Conservation (phyloP, 1,139 yeast species). For the Neolecta irregularis region DNA sequence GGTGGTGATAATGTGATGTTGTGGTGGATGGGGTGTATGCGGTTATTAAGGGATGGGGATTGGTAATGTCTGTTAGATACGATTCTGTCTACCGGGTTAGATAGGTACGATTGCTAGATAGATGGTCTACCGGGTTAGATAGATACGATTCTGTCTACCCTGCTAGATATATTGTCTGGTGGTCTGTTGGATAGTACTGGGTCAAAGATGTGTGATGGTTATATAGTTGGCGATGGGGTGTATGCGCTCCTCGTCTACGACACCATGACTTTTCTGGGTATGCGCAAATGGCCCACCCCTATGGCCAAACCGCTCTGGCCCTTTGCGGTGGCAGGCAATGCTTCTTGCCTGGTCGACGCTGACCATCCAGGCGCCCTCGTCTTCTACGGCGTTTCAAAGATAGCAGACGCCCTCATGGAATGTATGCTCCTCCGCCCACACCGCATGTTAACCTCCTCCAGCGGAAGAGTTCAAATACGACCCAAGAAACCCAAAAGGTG, state of each 20-base stretch:
- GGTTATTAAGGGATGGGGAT: too few species aligned
- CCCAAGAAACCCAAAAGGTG: slow-evolving; percentile 42
- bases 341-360: neutral
- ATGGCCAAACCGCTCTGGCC: slow-evolving; percentile 45
- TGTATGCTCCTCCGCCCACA: slow-evolving; percentile 20
- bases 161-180: neutral
- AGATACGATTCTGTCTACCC: neutral
- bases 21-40: too few species aligned
- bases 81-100: neutral
- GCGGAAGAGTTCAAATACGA: slow-evolving; percentile 44
- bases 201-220: neutral
- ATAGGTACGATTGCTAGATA: neutral
- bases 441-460: slow-evolving; percentile 1
- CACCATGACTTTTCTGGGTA: slow-evolving; percentile 15
- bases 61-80: neutral
- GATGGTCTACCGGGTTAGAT: neutral
- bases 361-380: slow-evolving; percentile 30
- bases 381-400: slow-evolving; percentile 37
- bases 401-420: slow-evolving; percentile 36
- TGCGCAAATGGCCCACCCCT: slow-evolving; percentile 30
- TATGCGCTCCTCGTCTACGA: neutral
- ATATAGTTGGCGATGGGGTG: neutral
- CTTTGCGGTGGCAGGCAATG: slow-evolving; percentile 38
- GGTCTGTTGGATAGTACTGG: neutral
- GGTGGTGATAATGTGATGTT: too few species aligned